Base-by-base conservation (phyloP, 331 rosid genomes). In the Rosa hybrid region DNA sequence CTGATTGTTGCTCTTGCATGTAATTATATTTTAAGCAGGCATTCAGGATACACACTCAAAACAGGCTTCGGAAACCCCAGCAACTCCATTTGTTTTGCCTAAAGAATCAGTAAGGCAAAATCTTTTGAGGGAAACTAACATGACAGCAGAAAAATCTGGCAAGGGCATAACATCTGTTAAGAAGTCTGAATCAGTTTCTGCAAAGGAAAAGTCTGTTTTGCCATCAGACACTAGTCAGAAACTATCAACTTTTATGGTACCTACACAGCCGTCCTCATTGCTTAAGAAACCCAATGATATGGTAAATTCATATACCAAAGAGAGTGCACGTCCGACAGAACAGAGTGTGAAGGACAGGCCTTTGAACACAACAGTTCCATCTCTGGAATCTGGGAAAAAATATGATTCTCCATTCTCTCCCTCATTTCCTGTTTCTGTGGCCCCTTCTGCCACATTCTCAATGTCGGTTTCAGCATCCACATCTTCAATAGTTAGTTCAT, bases 351-450 rank as follows among this genome's bases (percentile, higher is more conserved):
- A 78, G 73, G 81, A 83, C 78, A 83, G 67, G 77, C 78, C 74
- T 74, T 69, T 83, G 39, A 78, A 82, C 77, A 54, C 82, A 72
- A 73, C 73, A 82, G 49, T 84, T 78, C 57, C 90, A 72, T 76
- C 71, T 71, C 30, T 68, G 10, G 97, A 87, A 41, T 65, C 89
- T 50, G 79, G 68, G 83, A 86, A 79, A 80, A 87, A 83, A 76
- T 83, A 23, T 7, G 78, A 73, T 48, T 41, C 82, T 60, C 57
- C 88, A 5, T 57, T 82, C 73, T 78, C 87, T 64, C 81, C 51
- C 74, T n/a, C 86, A 4, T 50, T 88, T 44, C 63, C 82, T 79
- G 77, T 77, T 80, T 72, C 86, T 71, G 76, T 67, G 46, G 48
- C 78, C n/a, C 59, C 87, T 48, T 71, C 76, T 42, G 76, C 88